Percentiles rank a stretch among this genome's conserved stretches.
Evolutionary conservation across 2,329 filamentous ascomycete species (phyloP).

Genomic region (Pestalotiopsis sp.): DNA sequence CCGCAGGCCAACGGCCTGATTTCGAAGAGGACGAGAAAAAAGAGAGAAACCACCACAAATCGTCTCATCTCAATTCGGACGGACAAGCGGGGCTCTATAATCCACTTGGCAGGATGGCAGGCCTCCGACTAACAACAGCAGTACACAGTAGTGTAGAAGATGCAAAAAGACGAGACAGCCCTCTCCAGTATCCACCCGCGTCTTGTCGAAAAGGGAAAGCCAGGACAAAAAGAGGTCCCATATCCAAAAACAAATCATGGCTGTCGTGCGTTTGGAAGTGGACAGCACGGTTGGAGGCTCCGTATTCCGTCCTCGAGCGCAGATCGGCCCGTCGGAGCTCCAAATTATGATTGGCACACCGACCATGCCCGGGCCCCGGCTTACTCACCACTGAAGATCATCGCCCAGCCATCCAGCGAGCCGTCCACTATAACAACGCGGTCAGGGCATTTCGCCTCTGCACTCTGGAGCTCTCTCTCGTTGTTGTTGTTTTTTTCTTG

Average conservation of each 20-base stretch:
- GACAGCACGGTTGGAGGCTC: neutral
- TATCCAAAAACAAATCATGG: neutral
- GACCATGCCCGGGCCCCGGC: neutral
- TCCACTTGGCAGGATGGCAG: neutral
- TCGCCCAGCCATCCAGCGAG: neutral
- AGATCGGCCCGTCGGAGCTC: conserved; percentile 7
- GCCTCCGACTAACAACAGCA: neutral
- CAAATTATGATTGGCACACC: conserved; percentile 4
- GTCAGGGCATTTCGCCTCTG: conserved; percentile 1
- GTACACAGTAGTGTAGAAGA: neutral
- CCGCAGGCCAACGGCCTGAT: neutral
- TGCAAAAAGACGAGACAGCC: neutral
- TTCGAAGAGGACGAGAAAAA: neutral
- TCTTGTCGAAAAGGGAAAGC: neutral
- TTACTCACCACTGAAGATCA: neutral
- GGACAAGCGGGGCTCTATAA: neutral
- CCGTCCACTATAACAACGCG: neutral
- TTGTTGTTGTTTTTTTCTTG: conserved; percentile 3
- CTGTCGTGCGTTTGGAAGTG: neutral
- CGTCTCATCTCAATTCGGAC: conserved; percentile 3
- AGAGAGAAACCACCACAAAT: neutral
- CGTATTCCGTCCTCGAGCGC: neutral
- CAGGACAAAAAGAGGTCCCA: neutral
- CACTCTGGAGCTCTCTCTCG: neutral
- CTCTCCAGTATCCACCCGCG: neutral